Percentiles rank a stretch among this genome's conserved stretches.
Conservation (phyloP, 2,329 filamentous ascomycete species). For the Colletotrichum sp. region DNA sequence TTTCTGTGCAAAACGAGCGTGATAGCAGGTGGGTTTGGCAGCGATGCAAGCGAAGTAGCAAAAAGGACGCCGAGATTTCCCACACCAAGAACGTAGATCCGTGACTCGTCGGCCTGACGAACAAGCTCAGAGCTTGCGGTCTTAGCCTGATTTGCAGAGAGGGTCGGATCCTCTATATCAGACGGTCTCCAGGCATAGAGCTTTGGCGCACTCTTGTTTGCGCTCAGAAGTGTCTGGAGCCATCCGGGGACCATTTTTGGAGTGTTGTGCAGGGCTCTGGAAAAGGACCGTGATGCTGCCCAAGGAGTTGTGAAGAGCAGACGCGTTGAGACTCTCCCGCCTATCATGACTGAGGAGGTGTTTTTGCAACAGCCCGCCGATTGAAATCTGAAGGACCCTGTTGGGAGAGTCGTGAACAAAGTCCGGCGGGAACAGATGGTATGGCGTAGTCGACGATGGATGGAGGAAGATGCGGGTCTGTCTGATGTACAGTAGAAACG, state of each 20-base stretch:
- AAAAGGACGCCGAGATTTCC: slow-evolving; percentile 84
- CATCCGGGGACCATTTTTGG: slow-evolving; percentile 26
- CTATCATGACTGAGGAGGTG: neutral
- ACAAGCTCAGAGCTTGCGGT: neutral
- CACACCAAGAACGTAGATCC: slow-evolving; percentile 79
- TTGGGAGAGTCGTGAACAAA: neutral
- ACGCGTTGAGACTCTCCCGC: neutral
- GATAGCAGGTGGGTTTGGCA: slow-evolving; percentile 69
- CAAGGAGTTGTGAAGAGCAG: neutral
- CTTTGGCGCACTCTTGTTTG: slow-evolving; percentile 29
- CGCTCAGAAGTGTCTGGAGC: slow-evolving; percentile 33
- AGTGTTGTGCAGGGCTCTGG: neutral
- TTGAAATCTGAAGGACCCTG: neutral
- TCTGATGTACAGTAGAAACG: neutral
- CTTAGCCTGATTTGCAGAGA: neutral
- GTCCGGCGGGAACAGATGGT: neutral
- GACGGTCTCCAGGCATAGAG: slow-evolving; percentile 40
- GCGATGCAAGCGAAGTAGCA: slow-evolving; percentile 71
- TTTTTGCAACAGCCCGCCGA: neutral
- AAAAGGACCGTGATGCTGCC: neutral
- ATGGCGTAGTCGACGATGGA: neutral
- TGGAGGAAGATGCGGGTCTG: neutral
- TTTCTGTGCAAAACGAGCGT: slow-evolving; percentile 79
- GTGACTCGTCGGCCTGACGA: slow-evolving; percentile 23
- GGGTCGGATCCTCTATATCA: slow-evolving; percentile 27